Evolutionary conservation across 176 grass and related monocot species (phyloP).

Genomic region (Panicum miliaceum): DNA sequence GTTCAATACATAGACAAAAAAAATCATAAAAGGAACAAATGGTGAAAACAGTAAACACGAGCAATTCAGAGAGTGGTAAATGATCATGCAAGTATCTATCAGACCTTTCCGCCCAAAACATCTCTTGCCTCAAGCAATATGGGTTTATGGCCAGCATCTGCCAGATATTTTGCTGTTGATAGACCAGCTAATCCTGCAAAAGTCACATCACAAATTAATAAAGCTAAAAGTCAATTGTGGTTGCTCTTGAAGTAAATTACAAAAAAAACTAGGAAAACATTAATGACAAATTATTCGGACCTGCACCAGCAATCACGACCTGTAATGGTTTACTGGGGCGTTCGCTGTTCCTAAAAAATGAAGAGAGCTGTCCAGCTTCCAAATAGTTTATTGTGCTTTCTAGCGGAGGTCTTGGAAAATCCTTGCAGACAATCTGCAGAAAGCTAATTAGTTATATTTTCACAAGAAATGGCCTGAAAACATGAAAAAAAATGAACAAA

Average conservation of each 20-base stretch:
- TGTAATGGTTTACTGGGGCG: constrained; percentile 73
- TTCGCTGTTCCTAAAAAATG: constrained; percentile 60
- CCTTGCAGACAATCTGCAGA: constrained; percentile 76
- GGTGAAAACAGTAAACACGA: constrained; percentile 5
- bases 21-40: constrained; percentile 25
- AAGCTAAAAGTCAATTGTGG: not conserved
- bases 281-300: constrained; percentile 51
- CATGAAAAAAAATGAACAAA: not conserved
- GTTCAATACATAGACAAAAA: constrained; percentile 23
- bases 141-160: constrained; percentile 94
- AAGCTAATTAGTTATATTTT: constrained; percentile 28
- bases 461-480: constrained; percentile 13
- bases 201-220: constrained; percentile 25
- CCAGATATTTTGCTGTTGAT: constrained; percentile 92
- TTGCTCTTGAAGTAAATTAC: not conserved
- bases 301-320: constrained; percentile 92
- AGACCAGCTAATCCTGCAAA: constrained; percentile 88
- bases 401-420: constrained; percentile 78
- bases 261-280: not conserved
- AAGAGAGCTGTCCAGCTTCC: constrained; percentile 91
- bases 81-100: constrained; percentile 30
- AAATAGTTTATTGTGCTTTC: constrained; percentile 79
- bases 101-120: constrained; percentile 95
- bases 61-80: constrained; percentile 22
- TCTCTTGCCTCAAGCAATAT: constrained; percentile 95